Evolutionary conservation across 371 early-diverging fungal species (phyloP).

Genomic region (Mucor mucedo): DNA sequence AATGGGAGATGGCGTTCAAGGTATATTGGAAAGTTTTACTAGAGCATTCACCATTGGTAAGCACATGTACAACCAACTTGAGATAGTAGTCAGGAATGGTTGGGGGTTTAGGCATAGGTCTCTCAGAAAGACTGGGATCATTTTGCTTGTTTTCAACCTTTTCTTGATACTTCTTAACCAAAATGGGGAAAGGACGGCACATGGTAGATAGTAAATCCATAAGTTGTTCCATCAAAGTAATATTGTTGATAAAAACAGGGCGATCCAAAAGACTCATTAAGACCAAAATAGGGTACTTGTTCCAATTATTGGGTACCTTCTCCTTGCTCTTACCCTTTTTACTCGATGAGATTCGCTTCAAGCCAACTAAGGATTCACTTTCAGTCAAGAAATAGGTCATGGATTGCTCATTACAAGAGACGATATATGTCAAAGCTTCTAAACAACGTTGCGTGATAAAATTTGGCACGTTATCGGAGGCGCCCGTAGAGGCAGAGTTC

Average conservation of each 20-base stretch:
- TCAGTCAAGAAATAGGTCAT: slow-evolving; percentile 77
- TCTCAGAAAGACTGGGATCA: slow-evolving; percentile 31
- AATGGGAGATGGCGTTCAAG: slow-evolving; percentile 85
- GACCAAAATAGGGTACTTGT: slow-evolving; percentile 86
- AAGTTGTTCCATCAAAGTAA: slow-evolving; percentile 84
- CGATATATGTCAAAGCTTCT: slow-evolving; percentile 79
- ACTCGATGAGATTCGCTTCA: slow-evolving; percentile 49
- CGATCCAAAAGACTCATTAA: slow-evolving; percentile 86
- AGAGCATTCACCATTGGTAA: slow-evolving; percentile 91
- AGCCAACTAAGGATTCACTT: slow-evolving; percentile 63
- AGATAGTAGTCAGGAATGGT: slow-evolving; percentile 76
- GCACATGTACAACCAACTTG: slow-evolving; percentile 84
- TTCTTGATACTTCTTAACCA: slow-evolving; percentile 58
- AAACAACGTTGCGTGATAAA: slow-evolving; percentile 87
- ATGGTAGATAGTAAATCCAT: slow-evolving; percentile 85
- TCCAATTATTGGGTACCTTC: slow-evolving; percentile 42
- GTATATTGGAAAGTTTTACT: slow-evolving; percentile 94
- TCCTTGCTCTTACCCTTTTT: slow-evolving; percentile 78
- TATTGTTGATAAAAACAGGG: slow-evolving; percentile 76
- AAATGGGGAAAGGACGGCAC: slow-evolving; percentile 70
- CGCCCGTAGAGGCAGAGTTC: slow-evolving; percentile 8
- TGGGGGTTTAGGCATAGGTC: slow-evolving; percentile 65
- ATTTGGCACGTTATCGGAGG: slow-evolving; percentile 71
- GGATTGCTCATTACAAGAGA: slow-evolving; percentile 69
- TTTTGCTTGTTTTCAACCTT: slow-evolving; percentile 47